Percentiles rank a stretch among this genome's conserved stretches.
These are phyloP conservation scores for Gastrolobium bilobum DNA, from an alignment of 306 rosid genomes.

Conservation along the genomic window DNA sequence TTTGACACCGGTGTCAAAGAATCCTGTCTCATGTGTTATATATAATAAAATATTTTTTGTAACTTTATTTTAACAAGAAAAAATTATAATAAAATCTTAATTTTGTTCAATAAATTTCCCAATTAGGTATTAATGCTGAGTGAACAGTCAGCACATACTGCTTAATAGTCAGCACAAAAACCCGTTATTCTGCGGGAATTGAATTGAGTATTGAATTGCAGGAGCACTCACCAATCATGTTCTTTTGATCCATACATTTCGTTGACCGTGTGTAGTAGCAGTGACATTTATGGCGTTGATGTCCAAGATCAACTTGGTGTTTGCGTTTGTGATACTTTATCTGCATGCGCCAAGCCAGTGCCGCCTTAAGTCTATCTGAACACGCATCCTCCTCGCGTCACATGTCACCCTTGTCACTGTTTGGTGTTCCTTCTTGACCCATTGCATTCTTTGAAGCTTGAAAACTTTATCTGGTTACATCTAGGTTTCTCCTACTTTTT, in stretches of 20 bases:
- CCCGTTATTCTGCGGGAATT: slow-evolving; percentile 48
- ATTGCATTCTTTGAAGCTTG: slow-evolving; percentile 28
- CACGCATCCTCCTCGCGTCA: slow-evolving; percentile 43
- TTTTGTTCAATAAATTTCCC: too few relatives aligned
- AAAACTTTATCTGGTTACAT: slow-evolving; percentile 49
- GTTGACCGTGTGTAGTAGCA: slow-evolving; percentile 29
- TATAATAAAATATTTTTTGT: too few relatives aligned
- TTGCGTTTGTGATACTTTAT: slow-evolving; percentile 26
- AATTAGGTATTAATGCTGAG: too few relatives aligned
- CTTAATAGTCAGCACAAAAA: slow-evolving; percentile 40
- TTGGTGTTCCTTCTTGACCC: slow-evolving; percentile 30
- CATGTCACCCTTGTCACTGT: slow-evolving; percentile 1
- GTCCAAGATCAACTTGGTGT: slow-evolving; percentile 45
- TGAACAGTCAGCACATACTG: background rate
- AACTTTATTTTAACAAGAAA: too few relatives aligned
- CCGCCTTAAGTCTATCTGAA: slow-evolving; percentile 30
- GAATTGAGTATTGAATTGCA: slow-evolving; percentile 33
- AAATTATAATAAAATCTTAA: too few relatives aligned
- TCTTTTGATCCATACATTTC: slow-evolving; percentile 21
- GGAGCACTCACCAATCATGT: slow-evolving; percentile 36
- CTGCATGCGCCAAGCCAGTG: slow-evolving; percentile 29
- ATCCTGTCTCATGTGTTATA: too few relatives aligned
- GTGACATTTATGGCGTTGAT: slow-evolving; percentile 52
- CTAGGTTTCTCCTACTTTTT: slow-evolving; percentile 41
- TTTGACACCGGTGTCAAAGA: too few relatives aligned